Evolutionary conservation across 1,139 yeast species (phyloP), one percentile per base, ranked within the genome.

Genomic region (Casaregolazyma lundiana): DNA sequence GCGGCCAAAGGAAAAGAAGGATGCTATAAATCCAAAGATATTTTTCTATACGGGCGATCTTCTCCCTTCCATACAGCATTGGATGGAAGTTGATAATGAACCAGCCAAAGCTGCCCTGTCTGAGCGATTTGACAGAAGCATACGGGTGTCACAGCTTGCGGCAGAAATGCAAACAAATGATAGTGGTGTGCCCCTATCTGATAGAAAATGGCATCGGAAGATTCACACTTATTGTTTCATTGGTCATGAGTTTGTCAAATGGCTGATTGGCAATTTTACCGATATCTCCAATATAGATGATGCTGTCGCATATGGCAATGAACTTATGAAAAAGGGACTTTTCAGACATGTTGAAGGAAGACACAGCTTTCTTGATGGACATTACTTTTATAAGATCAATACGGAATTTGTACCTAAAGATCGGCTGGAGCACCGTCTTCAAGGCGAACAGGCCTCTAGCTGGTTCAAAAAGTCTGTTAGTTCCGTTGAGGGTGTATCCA

Each of bases 191-290:
- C 68, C 73, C 41, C 71, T 92, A 40, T 81, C 78, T 1, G 96
- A 89, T 58, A 72, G 97, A 56, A 77, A 82, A 22, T 92, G 98
- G 98, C 97, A 92, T 63, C 81, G 90, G 77, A 82, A 81, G 53
- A 70, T 76, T 8, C 95, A 88, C 63, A 72, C 75, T 30, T 78
- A 84, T 53, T 86, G 96, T 65, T 89, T 92, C 61, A 66, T 87
- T 26, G 97, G 97, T 0, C 79, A 81, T 54, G 96, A 88, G 51
- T 72, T 89, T 54, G 96, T 88, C 0, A 76, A 81, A 17, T 92
- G 97, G 97, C 62, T 90, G 45, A 70, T 85, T 35, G 84, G 84
- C 50, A 79, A 81, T 50, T 84, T 89, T 59, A 80, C 77, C 21
- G 97, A 89, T 58, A 80, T 92, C 38, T 79, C 80, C 42, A 79